These are phyloP conservation scores for Centrapalus pauciflorus DNA, from an alignment of 129 eudicot genomes.

Conservation along the genomic window DNA sequence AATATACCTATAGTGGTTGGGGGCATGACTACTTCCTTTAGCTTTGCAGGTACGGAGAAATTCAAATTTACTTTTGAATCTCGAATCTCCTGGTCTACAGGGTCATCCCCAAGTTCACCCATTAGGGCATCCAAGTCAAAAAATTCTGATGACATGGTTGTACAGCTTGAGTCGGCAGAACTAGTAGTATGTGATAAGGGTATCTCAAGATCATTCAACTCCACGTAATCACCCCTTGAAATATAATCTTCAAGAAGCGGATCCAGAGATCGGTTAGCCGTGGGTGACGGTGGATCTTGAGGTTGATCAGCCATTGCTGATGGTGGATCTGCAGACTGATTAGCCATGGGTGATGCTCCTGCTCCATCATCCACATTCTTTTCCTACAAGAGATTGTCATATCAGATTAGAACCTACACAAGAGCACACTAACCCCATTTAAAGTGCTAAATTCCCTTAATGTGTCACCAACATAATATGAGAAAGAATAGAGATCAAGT, in stretches of 20 bases:
- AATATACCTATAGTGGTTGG: slow-evolving; percentile 53
- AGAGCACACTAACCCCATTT: background rate
- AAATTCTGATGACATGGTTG: slow-evolving; percentile 46
- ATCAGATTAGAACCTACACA: background rate
- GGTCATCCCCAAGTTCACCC: slow-evolving; percentile 48
- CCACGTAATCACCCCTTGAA: slow-evolving; percentile 49
- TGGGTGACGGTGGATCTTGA: background rate
- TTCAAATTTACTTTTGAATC: slow-evolving; percentile 34
- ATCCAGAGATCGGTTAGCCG: background rate
- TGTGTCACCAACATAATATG: background rate
- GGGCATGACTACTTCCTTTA: slow-evolving; percentile 36
- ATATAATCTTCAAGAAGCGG: slow-evolving; percentile 14
- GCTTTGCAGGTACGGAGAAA: slow-evolving; percentile 26
- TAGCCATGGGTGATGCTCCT: slow-evolving; percentile 9
- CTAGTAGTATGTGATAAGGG: slow-evolving; percentile 46
- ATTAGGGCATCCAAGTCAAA: slow-evolving; percentile 52
- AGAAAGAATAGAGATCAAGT: background rate
- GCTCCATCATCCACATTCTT: slow-evolving; percentile 19
- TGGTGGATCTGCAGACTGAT: slow-evolving; percentile 1
- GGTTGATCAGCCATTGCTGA: slow-evolving; percentile 2
- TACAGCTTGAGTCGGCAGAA: slow-evolving; percentile 62
- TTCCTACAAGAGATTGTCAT: slow-evolving; percentile 18
- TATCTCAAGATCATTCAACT: slow-evolving; percentile 55
- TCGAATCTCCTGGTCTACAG: slow-evolving; percentile 11
- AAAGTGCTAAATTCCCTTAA: background rate